These are phyloP conservation scores for Termitomyces sp. DNA, from an alignment of 768 basidiomycete species.

Conservation along the genomic window DNA sequence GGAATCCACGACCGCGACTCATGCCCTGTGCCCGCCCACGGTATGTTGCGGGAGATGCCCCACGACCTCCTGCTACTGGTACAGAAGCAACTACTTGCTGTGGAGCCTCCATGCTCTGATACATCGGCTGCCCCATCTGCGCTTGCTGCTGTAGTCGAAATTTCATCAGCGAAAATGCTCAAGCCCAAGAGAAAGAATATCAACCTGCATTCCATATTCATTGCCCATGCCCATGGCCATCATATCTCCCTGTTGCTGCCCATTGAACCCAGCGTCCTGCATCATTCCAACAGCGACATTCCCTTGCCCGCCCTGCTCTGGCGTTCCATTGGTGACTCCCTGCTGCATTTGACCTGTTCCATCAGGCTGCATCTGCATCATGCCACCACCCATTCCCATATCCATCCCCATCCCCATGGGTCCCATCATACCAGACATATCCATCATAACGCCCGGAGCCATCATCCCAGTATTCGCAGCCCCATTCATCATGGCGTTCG, in stretches of 20 bases:
- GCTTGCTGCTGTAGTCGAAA: constrained; percentile 48
- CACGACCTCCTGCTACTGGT: constrained; percentile 36
- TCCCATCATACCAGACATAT: constrained; percentile 62
- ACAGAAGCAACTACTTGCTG: constrained; percentile 43
- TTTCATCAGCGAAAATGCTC: background rate
- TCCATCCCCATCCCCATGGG: constrained; percentile 64
- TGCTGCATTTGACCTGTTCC: constrained; percentile 28
- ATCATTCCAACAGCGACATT: constrained; percentile 41
- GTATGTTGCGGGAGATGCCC: constrained; percentile 25
- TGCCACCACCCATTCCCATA: constrained; percentile 56
- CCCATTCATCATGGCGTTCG: constrained; percentile 72
- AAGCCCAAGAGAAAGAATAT: constrained; percentile 18
- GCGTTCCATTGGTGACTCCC: constrained; percentile 32
- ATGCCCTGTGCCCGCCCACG: constrained; percentile 30
- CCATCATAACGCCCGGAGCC: constrained; percentile 75
- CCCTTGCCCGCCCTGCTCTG: constrained; percentile 35
- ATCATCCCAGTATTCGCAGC: constrained; percentile 58
- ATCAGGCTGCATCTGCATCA: constrained; percentile 53
- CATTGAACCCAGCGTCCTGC: constrained; percentile 41
- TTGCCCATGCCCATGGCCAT: constrained; percentile 66
- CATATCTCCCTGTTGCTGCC: constrained; percentile 47
- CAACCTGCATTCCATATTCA: constrained; percentile 77
- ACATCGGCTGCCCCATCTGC: constrained; percentile 65
- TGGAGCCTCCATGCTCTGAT: constrained; percentile 54
- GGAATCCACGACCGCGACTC: constrained; percentile 42